Percentiles rank a stretch among this genome's conserved stretches.
These are phyloP conservation scores for Phytophthora crassamura DNA, from an alignment of 352 stramenopile genomes.

Conservation along the genomic window DNA sequence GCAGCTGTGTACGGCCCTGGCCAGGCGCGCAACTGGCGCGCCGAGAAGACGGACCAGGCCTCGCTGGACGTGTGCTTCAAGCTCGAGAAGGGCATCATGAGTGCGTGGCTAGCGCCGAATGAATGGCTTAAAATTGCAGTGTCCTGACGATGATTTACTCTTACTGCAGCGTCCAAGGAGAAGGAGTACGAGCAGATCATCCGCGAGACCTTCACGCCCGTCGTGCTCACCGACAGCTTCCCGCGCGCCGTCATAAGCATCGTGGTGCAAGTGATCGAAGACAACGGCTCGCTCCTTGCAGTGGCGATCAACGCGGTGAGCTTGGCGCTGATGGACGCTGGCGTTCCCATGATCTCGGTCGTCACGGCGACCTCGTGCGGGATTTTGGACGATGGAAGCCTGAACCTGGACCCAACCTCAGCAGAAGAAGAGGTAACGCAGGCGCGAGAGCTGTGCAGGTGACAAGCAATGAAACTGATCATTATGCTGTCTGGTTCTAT, in stretches of 20 bases:
- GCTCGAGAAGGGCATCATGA: slow-evolving; percentile 77
- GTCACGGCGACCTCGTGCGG: slow-evolving; percentile 78
- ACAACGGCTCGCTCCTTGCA: slow-evolving; percentile 82
- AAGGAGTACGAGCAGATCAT: slow-evolving; percentile 89
- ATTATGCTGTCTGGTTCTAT: slow-evolving; percentile 8
- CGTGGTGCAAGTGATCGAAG: slow-evolving; percentile 86
- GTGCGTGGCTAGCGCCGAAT: slow-evolving; percentile 41
- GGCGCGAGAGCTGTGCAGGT: neutral
- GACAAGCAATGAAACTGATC: neutral
- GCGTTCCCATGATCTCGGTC: slow-evolving; percentile 75
- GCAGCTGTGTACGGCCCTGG: slow-evolving; percentile 80
- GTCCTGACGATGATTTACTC: neutral
- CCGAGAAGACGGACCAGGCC: slow-evolving; percentile 67
- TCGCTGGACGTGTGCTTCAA: slow-evolving; percentile 84
- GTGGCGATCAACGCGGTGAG: slow-evolving; percentile 84
- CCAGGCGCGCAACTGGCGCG: slow-evolving; percentile 75
- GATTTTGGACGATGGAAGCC: slow-evolving; percentile 62
- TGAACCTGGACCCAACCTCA: slow-evolving; percentile 75
- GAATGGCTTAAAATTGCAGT: neutral
- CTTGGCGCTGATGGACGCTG: slow-evolving; percentile 81
- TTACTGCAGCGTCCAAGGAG: slow-evolving; percentile 68
- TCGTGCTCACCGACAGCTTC: slow-evolving; percentile 75
- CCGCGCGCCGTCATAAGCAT: slow-evolving; percentile 87
- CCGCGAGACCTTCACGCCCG: slow-evolving; percentile 74
- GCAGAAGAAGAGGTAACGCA: slow-evolving; percentile 75